These are phyloP conservation scores for Backusella circina DNA, from an alignment of 192 early-diverging fungal species.

Conservation along the genomic window DNA sequence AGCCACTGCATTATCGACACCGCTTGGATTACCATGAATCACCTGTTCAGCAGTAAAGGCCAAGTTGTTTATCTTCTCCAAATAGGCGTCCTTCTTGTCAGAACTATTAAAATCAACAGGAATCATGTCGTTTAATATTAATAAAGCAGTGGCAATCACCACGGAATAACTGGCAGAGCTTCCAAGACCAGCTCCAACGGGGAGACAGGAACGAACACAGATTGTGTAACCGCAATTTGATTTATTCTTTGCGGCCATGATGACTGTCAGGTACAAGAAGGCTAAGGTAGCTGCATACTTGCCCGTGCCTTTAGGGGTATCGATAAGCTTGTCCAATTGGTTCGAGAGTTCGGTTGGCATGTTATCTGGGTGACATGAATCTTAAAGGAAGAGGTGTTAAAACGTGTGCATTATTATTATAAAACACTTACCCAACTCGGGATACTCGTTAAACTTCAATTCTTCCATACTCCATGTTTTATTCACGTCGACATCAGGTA, in stretches of 20 bases:
- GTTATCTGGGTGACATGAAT: slow-evolving; percentile 29
- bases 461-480: slow-evolving; percentile 32
- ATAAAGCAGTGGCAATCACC: slow-evolving; percentile 70
- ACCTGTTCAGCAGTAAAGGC: slow-evolving; percentile 92
- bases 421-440: neutral
- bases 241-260: neutral
- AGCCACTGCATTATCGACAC: slow-evolving; percentile 90
- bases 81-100: slow-evolving; percentile 14
- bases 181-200: slow-evolving; percentile 92
- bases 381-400: neutral
- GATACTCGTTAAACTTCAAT: neutral
- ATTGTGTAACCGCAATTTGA: slow-evolving; percentile 49
- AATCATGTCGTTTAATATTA: slow-evolving; percentile 50
- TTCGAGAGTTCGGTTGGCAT: slow-evolving; percentile 35
- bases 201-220: slow-evolving; percentile 69
- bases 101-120: slow-evolving; percentile 6
- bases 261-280: slow-evolving; percentile 60
- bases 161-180: slow-evolving; percentile 94
- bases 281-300: slow-evolving; percentile 54
- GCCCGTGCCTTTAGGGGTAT: slow-evolving; percentile 25
- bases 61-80: slow-evolving; percentile 79
- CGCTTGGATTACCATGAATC: slow-evolving; percentile 92
- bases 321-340: slow-evolving; percentile 29
- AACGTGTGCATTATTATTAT: neutral
- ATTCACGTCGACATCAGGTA: slow-evolving; percentile 64